Evolutionary conservation across 2,329 filamentous ascomycete species (phyloP).

Genomic region (Orbilia blumenaviensis): DNA sequence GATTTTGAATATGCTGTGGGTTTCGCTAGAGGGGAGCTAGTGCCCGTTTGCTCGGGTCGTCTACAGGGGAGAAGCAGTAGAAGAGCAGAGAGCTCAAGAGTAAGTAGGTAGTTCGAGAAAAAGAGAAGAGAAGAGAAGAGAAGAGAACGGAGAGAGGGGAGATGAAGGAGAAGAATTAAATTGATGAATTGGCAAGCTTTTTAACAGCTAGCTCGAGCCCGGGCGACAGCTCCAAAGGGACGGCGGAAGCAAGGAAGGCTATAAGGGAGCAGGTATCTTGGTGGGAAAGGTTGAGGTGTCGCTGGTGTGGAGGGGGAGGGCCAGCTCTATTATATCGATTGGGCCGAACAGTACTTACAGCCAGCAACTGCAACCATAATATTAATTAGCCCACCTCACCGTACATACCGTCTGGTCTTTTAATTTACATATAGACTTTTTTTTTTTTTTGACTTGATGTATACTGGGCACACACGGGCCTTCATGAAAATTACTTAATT

Average conservation of each 20-base stretch:
- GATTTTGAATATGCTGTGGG: conserved; percentile 6
- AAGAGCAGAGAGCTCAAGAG: not conserved
- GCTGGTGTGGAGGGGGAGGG: conserved; percentile 19
- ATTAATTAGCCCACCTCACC: too few relatives aligned
- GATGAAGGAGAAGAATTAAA: too few relatives aligned
- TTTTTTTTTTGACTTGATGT: too few relatives aligned
- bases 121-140: conserved; percentile 37
- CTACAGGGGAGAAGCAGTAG: conserved; percentile 34
- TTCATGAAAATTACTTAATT: too few relatives aligned
- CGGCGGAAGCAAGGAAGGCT: not conserved
- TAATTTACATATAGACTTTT: too few relatives aligned
- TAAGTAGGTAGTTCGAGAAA: too few relatives aligned
- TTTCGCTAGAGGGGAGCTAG: conserved; percentile 34
- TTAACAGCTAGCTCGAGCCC: not conserved
- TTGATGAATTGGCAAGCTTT: conserved; percentile 21
- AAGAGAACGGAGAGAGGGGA: conserved; percentile 40
- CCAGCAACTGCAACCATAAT: not conserved
- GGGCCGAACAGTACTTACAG: not conserved
- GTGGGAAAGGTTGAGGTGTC: conserved; percentile 27
- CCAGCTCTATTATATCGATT: conserved; percentile 41
- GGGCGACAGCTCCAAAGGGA: conserved; percentile 29
- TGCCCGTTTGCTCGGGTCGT: conserved; percentile 9
- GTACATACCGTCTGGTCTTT: too few relatives aligned
- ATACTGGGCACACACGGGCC: not conserved
- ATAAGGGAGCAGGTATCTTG: not conserved